These are phyloP conservation scores for Lepiota venenata DNA, from an alignment of 768 basidiomycete species.

Conservation along the genomic window DNA sequence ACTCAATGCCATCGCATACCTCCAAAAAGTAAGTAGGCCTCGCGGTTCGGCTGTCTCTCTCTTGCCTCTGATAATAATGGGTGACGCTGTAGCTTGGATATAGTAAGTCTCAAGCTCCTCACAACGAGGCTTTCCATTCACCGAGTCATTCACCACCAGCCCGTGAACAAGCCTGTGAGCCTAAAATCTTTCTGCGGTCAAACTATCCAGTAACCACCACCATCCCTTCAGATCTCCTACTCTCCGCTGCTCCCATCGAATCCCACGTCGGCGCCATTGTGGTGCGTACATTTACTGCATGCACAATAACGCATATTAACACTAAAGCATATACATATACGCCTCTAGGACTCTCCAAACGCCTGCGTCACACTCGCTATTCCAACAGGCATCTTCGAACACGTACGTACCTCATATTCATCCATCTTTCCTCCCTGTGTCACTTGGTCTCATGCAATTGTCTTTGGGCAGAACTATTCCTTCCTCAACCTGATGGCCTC, in stretches of 20 bases:
- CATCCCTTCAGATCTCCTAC: conserved; percentile 46
- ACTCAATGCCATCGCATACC: conserved; percentile 69
- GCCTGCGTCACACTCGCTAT: conserved; percentile 74
- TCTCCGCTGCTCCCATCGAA: conserved; percentile 69
- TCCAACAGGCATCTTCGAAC: conserved; percentile 76
- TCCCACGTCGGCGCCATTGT: conserved; percentile 69
- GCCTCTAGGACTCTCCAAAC: conserved; percentile 66
- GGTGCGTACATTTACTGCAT: conserved; percentile 33
- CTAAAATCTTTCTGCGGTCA: not conserved
- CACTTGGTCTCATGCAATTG: not conserved
- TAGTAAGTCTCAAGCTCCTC: conserved; percentile 41
- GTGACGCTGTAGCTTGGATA: conserved; percentile 58
- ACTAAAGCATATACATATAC: too few species aligned
- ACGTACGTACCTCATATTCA: conserved; percentile 38
- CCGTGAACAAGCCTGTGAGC: conserved; percentile 70
- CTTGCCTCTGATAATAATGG: conserved; percentile 1
- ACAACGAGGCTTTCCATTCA: not conserved
- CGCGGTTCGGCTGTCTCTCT: too few species aligned
- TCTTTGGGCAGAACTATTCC: conserved; percentile 52
- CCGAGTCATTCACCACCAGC: conserved; percentile 32
- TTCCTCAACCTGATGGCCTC: conserved; percentile 62
- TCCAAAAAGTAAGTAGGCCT: conserved; percentile 48
- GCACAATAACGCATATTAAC: too few species aligned
- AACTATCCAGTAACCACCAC: not conserved
- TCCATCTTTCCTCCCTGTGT: not conserved